Conservation (phyloP, 805 yeast genomes). For the Candida arabinofermentans region DNA sequence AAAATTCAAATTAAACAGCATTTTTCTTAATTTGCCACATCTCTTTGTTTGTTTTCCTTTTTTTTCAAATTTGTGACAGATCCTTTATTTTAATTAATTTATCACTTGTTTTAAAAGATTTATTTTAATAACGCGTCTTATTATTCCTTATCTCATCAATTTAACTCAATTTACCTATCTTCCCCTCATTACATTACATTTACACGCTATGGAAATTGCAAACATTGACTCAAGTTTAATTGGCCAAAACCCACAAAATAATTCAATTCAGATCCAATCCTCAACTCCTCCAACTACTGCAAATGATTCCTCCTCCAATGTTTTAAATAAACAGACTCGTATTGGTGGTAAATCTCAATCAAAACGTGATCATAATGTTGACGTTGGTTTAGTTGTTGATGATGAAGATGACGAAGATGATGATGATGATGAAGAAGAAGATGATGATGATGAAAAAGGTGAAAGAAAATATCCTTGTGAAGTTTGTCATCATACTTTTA, state of each 20-base stretch:
- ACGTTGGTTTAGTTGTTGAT: background rate
- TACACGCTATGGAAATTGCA: background rate
- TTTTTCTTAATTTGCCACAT: no score
- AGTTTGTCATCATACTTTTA: constrained; percentile 59
- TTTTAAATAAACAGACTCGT: background rate
- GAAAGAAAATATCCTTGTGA: constrained; percentile 47
- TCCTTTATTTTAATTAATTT: no score
- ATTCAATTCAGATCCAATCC: constrained; percentile 2
- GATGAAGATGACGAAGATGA: background rate
- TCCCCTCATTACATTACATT: no score
- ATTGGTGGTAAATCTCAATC: background rate
- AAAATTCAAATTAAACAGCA: no score
- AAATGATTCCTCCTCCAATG: background rate
- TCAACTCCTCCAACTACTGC: constrained; percentile 4
- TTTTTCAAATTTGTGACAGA: no score
- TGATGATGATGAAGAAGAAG: constrained; percentile 9
- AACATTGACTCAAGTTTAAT: background rate
- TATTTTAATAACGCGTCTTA: no score
- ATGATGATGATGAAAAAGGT: constrained; percentile 14
- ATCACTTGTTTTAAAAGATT: no score
- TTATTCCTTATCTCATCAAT: no score
- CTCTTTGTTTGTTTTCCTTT: no score
- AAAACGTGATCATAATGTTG: constrained; percentile 2
- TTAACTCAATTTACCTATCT: no score
- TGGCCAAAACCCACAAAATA: background rate